phyloP scores from a whole-genome alignment of 495 filamentous ascomycete species.

The Tuber calosporum region DNA sequence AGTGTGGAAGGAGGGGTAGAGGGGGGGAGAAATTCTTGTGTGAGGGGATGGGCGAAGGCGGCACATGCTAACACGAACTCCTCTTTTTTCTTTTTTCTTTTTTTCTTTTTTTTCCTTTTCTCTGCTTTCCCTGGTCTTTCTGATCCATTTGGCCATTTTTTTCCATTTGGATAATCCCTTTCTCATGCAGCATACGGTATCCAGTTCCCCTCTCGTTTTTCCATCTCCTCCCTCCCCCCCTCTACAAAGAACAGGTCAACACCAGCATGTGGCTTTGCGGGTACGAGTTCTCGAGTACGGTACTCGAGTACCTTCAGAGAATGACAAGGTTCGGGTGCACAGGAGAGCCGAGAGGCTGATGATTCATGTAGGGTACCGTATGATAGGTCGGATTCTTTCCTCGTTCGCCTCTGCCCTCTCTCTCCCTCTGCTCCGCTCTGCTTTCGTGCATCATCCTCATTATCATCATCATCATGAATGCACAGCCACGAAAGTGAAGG shows the following conservation, averaged over 20 bases:
- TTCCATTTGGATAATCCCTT: neutral
- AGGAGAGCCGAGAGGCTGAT: neutral
- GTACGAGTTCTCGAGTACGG: too few species aligned
- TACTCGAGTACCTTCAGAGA: too few species aligned
- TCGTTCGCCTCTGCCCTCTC: constrained; percentile 12
- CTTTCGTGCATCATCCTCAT: neutral
- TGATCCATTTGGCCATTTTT: neutral
- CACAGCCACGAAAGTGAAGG: constrained; percentile 18
- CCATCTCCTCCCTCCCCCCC: neutral
- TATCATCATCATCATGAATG: constrained; percentile 23
- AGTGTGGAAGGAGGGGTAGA: neutral
- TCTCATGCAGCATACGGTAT: neutral
- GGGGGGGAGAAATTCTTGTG: neutral
- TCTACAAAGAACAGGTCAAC: neutral
- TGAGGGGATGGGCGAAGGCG: neutral
- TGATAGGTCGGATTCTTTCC: neutral
- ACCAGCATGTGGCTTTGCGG: constrained; percentile 2
- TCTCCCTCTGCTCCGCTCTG: neutral
- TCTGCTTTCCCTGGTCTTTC: neutral
- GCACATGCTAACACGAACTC: constrained; percentile 2
- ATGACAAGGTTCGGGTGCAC: neutral
- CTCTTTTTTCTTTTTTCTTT: neutral
- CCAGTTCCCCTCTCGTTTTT: neutral
- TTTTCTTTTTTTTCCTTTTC: neutral
- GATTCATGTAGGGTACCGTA: too few species aligned